A percentile compares a stretch with the other conserved stretches of the same genome.
phyloP scores from a whole-genome alignment of 805 yeast species.

The Candida takata region DNA sequence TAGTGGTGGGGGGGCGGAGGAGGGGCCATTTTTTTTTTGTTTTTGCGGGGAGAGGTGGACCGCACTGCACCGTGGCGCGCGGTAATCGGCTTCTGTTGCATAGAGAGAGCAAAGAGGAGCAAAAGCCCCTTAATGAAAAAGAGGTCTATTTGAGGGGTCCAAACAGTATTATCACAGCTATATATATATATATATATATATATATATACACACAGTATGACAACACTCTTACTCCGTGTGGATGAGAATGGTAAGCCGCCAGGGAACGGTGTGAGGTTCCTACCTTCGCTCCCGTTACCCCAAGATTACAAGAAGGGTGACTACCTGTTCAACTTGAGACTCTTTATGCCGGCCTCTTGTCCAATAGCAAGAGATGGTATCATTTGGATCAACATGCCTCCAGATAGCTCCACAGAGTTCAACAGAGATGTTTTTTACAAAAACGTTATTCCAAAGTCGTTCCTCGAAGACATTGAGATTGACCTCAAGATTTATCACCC shows the following conservation, averaged over 20 bases:
- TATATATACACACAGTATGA: conserved; percentile 11
- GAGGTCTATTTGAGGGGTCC: not conserved
- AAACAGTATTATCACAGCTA: no score
- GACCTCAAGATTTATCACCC: conserved; percentile 59
- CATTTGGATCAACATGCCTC: conserved; percentile 70
- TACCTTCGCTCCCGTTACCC: conserved; percentile 35
- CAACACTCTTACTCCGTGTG: conserved; percentile 29
- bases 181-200: no score
- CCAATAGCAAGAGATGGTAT: conserved; percentile 63
- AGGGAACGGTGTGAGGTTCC: conserved; percentile 32
- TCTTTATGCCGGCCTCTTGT: conserved; percentile 71
- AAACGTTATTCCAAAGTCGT: conserved; percentile 44
- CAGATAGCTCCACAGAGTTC: conserved; percentile 34
- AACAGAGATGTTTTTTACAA: conserved; percentile 50
- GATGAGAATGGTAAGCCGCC: conserved; percentile 29
- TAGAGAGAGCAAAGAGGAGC: no score
- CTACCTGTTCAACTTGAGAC: conserved; percentile 42
- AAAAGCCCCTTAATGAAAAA: no score
- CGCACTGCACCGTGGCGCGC: no score
- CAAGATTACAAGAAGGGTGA: conserved; percentile 31
- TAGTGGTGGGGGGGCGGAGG: no score
- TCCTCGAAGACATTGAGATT: conserved; percentile 56
- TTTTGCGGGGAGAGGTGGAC: no score
- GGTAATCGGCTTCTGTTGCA: no score
- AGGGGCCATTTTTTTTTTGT: not conserved